Percentiles rank a stretch among this genome's conserved stretches.
These are phyloP conservation scores for Coffea eugenioides DNA, from an alignment of 257 asterid genomes.

Conservation along the genomic window DNA sequence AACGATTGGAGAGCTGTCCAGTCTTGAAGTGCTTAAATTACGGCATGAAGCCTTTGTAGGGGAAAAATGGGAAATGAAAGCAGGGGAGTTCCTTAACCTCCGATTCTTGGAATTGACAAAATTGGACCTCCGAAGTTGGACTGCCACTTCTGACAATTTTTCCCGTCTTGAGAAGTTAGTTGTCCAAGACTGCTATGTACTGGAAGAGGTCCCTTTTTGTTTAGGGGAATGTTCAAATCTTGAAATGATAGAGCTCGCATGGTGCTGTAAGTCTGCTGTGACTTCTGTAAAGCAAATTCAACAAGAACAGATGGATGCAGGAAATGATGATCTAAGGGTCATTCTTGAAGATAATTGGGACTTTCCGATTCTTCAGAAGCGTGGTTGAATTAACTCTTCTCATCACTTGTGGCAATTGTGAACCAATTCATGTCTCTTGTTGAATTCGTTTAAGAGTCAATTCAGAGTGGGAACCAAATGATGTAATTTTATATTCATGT, in stretches of 20 bases:
- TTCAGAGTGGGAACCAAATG: too few species aligned
- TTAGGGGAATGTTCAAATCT: background rate
- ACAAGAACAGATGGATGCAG: background rate
- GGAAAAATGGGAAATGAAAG: too few species aligned
- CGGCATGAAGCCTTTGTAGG: background rate
- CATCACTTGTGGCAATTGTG: too few species aligned
- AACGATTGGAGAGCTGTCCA: background rate
- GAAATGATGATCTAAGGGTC: background rate
- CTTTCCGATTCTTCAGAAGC: too few species aligned
- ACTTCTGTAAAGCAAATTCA: background rate
- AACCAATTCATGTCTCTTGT: too few species aligned
- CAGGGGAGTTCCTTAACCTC: background rate
- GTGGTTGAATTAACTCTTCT: too few species aligned
- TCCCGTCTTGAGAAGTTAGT: conserved; percentile 11
- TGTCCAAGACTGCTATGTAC: background rate
- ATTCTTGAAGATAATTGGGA: too few species aligned
- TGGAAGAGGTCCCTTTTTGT: background rate
- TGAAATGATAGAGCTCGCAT: background rate
- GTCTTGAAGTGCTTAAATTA: conserved; percentile 4
- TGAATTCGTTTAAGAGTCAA: too few species aligned
- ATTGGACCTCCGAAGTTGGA: background rate
- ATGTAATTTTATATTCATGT: too few species aligned
- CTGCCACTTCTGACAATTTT: background rate
- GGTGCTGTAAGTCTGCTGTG: background rate
- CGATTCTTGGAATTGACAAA: background rate